A percentile compares a stretch with the other conserved stretches of the same genome.
These are phyloP conservation scores for Macrophomina pseudophaseolina DNA, from an alignment of 2,329 filamentous ascomycete genomes.

Conservation along the genomic window DNA sequence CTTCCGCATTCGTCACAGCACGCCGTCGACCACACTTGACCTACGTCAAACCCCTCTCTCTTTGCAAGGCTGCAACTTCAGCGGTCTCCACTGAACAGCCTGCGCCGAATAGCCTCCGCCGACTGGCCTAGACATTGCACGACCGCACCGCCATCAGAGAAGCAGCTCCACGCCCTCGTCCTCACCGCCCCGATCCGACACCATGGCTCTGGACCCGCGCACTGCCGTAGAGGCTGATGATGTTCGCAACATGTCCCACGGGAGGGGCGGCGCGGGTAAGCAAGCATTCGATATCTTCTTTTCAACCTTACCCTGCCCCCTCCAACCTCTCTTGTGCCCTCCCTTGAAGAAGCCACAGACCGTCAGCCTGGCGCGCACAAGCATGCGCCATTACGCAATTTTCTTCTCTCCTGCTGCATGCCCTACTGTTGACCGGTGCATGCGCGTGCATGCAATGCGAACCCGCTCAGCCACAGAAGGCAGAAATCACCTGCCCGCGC, in stretches of 20 bases:
- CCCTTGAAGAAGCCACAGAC: background rate
- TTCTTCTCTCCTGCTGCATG: background rate
- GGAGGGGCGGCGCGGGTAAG: slow-evolving; percentile 75
- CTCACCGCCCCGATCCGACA: background rate
- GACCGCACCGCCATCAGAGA: background rate
- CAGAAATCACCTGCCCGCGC: background rate
- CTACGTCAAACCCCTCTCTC: background rate
- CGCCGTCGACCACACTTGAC: background rate
- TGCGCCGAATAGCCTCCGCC: background rate
- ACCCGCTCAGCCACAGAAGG: background rate
- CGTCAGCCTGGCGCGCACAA: background rate
- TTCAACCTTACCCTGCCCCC: slow-evolving; percentile 2
- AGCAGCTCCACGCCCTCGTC: background rate
- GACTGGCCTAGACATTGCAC: background rate
- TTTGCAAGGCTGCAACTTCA: background rate
- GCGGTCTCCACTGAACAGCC: background rate
- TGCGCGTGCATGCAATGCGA: background rate
- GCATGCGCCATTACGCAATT: background rate
- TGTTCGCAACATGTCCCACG: slow-evolving; percentile 61
- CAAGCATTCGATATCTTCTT: slow-evolving; percentile 15
- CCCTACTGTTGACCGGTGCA: background rate
- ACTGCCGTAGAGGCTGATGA: slow-evolving; percentile 29
- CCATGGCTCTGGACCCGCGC: slow-evolving; percentile 29
- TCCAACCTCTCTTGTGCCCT: background rate
- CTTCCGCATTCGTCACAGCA: slow-evolving; percentile 14